Conservation (phyloP, 441 rosid species). For the Iberis amara region DNA sequence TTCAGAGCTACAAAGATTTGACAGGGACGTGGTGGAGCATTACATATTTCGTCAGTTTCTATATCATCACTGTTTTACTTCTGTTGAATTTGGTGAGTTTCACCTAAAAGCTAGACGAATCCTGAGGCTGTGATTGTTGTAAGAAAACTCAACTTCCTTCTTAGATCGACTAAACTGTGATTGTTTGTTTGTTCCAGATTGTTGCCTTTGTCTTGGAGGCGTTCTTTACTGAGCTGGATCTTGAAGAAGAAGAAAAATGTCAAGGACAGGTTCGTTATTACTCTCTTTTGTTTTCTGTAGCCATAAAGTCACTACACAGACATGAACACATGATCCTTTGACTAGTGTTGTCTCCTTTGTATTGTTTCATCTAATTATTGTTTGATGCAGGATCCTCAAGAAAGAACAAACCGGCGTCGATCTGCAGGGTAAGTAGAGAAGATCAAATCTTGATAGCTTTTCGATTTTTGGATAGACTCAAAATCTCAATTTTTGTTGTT, state of each 20-base stretch:
- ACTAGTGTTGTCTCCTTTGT: neutral
- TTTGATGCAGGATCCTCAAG: slow-evolving; percentile 42
- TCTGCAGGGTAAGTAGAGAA: slow-evolving; percentile 52
- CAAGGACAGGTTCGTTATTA: slow-evolving; percentile 56
- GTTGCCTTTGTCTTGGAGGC: slow-evolving; percentile 98
- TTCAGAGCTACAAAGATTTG: slow-evolving; percentile 79
- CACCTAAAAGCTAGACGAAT: neutral
- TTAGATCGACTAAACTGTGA: slow-evolving; percentile 13
- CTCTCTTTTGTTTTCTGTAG: neutral
- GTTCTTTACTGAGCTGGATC: slow-evolving; percentile 87
- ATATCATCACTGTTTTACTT: slow-evolving; percentile 66
- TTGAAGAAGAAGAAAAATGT: slow-evolving; percentile 52
- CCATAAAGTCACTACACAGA: neutral
- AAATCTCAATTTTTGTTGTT: slow-evolving; percentile 17
- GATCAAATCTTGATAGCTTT: slow-evolving; percentile 1
- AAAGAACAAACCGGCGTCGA: slow-evolving; percentile 39
- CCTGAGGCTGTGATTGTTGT: slow-evolving; percentile 9
- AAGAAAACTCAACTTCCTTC: neutral
- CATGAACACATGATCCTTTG: too few species aligned
- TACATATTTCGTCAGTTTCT: slow-evolving; percentile 85
- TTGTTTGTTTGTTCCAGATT: slow-evolving; percentile 46
- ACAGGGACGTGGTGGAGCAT: slow-evolving; percentile 81
- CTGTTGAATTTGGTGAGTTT: slow-evolving; percentile 84
- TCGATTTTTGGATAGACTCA: neutral
- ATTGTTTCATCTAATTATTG: neutral